Evolutionary conservation across 75 land plant genomes (phyloP), one percentile per base, ranked within the genome.

Genomic region (Sequoia sempervirens): DNA sequence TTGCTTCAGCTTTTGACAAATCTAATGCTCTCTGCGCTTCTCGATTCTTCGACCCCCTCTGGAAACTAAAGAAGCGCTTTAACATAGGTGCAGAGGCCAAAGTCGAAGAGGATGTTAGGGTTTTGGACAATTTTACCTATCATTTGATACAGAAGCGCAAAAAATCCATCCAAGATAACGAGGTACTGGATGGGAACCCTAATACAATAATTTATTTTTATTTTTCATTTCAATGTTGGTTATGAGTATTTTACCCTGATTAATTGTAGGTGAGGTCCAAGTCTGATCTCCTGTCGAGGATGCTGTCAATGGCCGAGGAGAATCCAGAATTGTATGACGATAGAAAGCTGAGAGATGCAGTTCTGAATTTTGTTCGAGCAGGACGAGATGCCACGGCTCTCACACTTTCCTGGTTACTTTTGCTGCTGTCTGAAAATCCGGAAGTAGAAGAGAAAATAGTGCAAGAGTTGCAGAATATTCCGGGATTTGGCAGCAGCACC

Each of bases 1-100:
- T 89, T 56, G 89, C 89, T 37, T 66, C 54, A 12, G 89, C 88
- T 17, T 84, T 89, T 20, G 90, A 89, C 47, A 37, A 66, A 4
- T 82, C 80, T 78, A 87, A 87, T 18, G 56, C 70, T 1, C 73
- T 80, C 15, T 40, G 80, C 69, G 52, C 84, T n/a, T 36, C 73
- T 18, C 84, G 89, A 37, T 26, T 50, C 28, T 53, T 86, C 12
- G 84, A 86, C 26, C 76, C 84, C 3, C 11, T 86, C 30, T 88
- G 81, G 84, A 83, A 82, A 17, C 11, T 88, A 12, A 78, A 83
- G 66, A 82, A 82, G 28, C 26, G 34, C 15, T 47, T 88, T 47
- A 88, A 88, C 68, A 17, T 86, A 2, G 89, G 89, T 0, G 17
- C 52, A 5, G 89, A 88, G 88, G 54, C 38, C 43, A 58, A 83